Conservation (phyloP, 169 alveolate genomes). For the Miamiensis avidus region DNA sequence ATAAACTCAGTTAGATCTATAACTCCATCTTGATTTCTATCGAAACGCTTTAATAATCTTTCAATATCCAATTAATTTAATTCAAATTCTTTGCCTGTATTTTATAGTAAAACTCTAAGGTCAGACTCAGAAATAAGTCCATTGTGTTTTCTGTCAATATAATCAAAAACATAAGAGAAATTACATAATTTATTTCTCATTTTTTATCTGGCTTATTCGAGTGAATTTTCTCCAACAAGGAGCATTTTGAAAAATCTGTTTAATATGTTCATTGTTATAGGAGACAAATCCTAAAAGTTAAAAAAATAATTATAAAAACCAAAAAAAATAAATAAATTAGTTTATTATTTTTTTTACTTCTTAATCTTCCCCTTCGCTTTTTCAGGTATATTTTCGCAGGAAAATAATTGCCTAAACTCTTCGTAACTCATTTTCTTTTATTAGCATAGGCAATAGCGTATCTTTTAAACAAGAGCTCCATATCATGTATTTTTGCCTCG, state of each 20-base stretch:
- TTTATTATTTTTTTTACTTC: not conserved
- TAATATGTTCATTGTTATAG: too few relatives aligned
- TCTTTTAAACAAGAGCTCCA: not conserved
- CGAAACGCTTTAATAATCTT: not conserved
- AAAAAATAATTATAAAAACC: too few relatives aligned
- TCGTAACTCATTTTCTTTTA: not conserved
- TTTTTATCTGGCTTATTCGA: not conserved
- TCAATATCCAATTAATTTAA: not conserved
- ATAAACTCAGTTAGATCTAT: not conserved
- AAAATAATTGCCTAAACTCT: not conserved
- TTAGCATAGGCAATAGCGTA: too few relatives aligned
- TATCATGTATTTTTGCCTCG: not conserved
- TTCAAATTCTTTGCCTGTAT: not conserved
- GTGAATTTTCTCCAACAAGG: not conserved
- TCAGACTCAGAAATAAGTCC: not conserved
- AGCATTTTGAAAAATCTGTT: not conserved
- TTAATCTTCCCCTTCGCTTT: not conserved
- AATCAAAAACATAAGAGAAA: not conserved
- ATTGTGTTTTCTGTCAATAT: not conserved
- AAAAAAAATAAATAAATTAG: too few relatives aligned
- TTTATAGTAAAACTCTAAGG: not conserved
- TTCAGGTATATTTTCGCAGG: not conserved
- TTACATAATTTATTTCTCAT: not conserved
- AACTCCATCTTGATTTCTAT: not conserved
- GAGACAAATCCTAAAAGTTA: not conserved